Base-by-base conservation (phyloP, 352 stramenopile genomes). In the Blastocystis sp. region DNA sequence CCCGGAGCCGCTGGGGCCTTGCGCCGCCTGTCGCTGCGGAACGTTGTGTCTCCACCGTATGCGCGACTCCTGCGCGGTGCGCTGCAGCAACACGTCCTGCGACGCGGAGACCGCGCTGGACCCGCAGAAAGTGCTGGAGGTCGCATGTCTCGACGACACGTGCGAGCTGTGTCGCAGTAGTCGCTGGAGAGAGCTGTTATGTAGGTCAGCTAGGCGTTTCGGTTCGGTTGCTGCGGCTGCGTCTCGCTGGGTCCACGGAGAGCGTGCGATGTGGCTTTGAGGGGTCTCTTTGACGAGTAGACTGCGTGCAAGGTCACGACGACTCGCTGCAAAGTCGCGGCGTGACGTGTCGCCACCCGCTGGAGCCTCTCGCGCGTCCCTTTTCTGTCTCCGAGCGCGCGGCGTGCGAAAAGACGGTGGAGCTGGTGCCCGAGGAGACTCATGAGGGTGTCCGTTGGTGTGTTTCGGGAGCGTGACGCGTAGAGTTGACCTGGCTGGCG, bases 401-500 rank as follows among this genome's bases (percentile, higher is more conserved):
- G 36, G 61, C 34, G 24, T 73, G 61, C 32, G 57, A 40, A 21
- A 73, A 49, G 56, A 32, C 6, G 4, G 18, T n/a, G 6, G 56
- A 14, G n/a, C 6, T 18, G n/a, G n/a, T 38, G 64, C 18, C 21
- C 42, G 64, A 57, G 48, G 64, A 76, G 34, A 32, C 24, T 9
- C 7, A 11, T 57, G 64, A 57, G 9, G 64, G 36, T 18, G 36
- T 34, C 1, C n/a, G 64, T 76, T 27, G 40, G 64, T 9, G 42
- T 36, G 18, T 24, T 4, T 11, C 7, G 21, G 18, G 42, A 6
- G 9, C 21, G n/a, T 61, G 46, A 64, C 14, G 29, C 34, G 46
- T 81, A 81, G 69, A 81, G 27, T 42, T 81, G 29, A 24, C 51
- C 18, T 81, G 69, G 69, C 53, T 81, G 46, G 46, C 44, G 49